These are phyloP conservation scores for Xylaria palmicola DNA, from an alignment of 495 filamentous ascomycete genomes.

Conservation along the genomic window DNA sequence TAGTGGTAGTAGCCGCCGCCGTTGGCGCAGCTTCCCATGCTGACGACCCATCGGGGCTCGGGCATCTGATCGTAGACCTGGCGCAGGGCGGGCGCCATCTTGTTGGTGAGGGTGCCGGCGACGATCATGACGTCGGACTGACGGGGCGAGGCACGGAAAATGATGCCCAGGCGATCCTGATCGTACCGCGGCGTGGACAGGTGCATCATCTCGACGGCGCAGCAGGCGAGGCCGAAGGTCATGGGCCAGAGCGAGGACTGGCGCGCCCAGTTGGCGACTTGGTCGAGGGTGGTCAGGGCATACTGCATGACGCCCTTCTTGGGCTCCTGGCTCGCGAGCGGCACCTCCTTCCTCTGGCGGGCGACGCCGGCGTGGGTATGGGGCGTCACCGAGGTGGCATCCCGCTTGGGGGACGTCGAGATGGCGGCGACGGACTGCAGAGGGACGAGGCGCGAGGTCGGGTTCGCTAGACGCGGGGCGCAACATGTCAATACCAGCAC, in stretches of 20 bases:
- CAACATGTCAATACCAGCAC: conserved; percentile 14
- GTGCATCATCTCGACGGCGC: conserved; percentile 98
- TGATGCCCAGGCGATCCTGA: conserved; percentile 93
- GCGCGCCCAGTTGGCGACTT: conserved; percentile 91
- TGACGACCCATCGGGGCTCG: conserved; percentile 88
- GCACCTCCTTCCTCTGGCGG: conserved; percentile 66
- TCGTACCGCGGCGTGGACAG: conserved; percentile 94
- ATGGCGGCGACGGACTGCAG: conserved; percentile 58
- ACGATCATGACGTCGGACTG: conserved; percentile 99
- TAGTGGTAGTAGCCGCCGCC: conserved; percentile 95
- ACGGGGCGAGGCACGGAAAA: conserved; percentile 92
- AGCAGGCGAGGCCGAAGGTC: conserved; percentile 97
- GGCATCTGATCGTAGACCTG: conserved; percentile 99
- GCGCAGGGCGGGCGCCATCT: conserved; percentile 92
- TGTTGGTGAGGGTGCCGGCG: conserved; percentile 92
- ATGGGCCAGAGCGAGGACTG: conserved; percentile 95
- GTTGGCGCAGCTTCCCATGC: conserved; percentile 90
- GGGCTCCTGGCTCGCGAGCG: conserved; percentile 83
- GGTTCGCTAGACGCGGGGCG: conserved; percentile 52
- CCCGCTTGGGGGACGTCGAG: conserved; percentile 60
- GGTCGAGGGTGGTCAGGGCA: conserved; percentile 92
- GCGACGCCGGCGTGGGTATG: conserved; percentile 41
- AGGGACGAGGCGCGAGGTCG: conserved; percentile 57
- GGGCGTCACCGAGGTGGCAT: conserved; percentile 49
- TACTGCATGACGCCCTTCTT: conserved; percentile 97